Evolutionary conservation across 257 asterid species (phyloP).

Genomic region (Thymus quinquecostatus): DNA sequence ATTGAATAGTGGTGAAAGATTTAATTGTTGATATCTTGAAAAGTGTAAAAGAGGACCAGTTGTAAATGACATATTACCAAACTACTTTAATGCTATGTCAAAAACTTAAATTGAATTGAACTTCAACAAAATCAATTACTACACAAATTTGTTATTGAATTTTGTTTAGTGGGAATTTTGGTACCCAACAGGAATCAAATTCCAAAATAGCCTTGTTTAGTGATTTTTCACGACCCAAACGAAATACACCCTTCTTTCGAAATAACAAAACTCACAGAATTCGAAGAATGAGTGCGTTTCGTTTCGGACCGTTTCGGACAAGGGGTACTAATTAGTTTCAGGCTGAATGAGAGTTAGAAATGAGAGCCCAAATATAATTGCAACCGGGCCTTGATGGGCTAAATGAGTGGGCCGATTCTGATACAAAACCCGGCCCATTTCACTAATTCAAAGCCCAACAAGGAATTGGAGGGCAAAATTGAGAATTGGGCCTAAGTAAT

Average conservation of each 20-base stretch:
- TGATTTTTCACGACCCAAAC: no score
- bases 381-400: no score
- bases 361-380: no score
- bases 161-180: neutral
- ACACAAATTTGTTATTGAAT: neutral
- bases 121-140: neutral
- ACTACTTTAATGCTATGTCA: neutral
- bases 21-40: slow-evolving; percentile 10
- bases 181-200: no score
- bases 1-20: slow-evolving; percentile 12
- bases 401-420: no score
- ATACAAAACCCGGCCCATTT: neutral
- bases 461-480: neutral
- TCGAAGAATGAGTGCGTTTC: no score
- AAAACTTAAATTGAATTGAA: neutral
- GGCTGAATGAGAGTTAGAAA: no score
- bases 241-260: no score
- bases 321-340: no score
- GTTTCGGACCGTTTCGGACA: no score
- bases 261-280: no score
- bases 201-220: neutral
- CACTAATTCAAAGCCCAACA: no score
- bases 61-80: neutral
- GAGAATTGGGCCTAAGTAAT: neutral
- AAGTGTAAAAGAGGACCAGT: slow-evolving; percentile 18